Evolutionary conservation across 805 yeast species (phyloP), one percentile per base, ranked within the genome.

Genomic region (Candida silvatica): DNA sequence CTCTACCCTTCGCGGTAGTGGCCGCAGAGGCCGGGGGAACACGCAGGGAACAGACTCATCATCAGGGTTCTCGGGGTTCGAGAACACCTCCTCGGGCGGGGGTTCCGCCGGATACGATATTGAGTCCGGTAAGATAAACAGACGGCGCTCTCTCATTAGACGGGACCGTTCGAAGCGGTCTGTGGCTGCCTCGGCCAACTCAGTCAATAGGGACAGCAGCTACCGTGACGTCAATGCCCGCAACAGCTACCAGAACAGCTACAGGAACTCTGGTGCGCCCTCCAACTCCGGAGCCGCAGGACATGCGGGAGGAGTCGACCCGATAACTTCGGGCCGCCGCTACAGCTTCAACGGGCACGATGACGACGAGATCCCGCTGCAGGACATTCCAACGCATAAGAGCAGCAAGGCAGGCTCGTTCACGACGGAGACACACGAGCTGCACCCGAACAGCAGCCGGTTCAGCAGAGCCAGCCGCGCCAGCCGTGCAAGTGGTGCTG

Each of bases 121-220:
- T n/a, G 67, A 62, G 36, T 37, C 60, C 3, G 61, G 60, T 27
- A 46, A 43, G 7, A 30, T 69, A 15, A 52, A 58, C 29, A 51
- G 80, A 37, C 83, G 80, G 53, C 67, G 74, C 45, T 82, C 96
- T 1, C 63, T 90, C 41, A 81, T 90, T 22, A 71, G 85, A 41
- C 94, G 94, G 3, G 97, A 90, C 51, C 73, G 97, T 45, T 77
- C 81, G 27, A 84, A 79, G 48, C 83, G 78, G 26, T 16, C 23
- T 5, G 23, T 18, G 9, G 38, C 20, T 17, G 20, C 18, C 16
- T 23, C 33, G 17, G 7, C 27, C 9, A n/a, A n/a, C n/a, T n/a
- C n/a, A n/a, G 12, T 22, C 11, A 22, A 12, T 12, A 22, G 24
- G 12, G 12, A 22, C 24, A 12, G 12, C 7, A 8, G 11, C 12